These are phyloP conservation scores for Hygrocybe punicea DNA, from an alignment of 768 basidiomycete genomes.

Conservation along the genomic window DNA sequence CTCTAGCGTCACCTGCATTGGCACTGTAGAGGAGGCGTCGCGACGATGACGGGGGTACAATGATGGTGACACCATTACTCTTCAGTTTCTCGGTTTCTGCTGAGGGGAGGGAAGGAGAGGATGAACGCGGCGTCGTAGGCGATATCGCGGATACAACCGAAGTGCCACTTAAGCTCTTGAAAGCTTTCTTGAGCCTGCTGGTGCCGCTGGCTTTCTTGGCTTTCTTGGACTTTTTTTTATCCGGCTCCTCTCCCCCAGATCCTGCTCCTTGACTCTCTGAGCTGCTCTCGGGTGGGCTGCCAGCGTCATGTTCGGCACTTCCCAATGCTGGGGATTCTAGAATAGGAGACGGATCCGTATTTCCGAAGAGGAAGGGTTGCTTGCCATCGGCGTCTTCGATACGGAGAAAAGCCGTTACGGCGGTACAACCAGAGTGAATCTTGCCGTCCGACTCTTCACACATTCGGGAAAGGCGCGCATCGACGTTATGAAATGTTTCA, in stretches of 20 bases:
- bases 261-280: constrained; percentile 38
- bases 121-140: constrained; percentile 34
- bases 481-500: constrained; percentile 91
- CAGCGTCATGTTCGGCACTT: constrained; percentile 13
- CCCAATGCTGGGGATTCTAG: constrained; percentile 18
- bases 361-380: constrained; percentile 53
- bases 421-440: constrained; percentile 96
- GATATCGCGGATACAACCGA: constrained; percentile 30
- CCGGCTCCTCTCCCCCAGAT: constrained; percentile 31
- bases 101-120: constrained; percentile 29
- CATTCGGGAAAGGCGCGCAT: constrained; percentile 74
- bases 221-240: constrained; percentile 40
- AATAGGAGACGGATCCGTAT: constrained; percentile 22
- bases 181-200: constrained; percentile 53
- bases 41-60: constrained; percentile 47
- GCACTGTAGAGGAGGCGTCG: constrained; percentile 89
- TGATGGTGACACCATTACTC: constrained; percentile 30
- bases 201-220: constrained; percentile 43
- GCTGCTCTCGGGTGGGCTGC: constrained; percentile 45
- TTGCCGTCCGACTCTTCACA: constrained; percentile 86
- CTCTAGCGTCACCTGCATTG: constrained; percentile 95
- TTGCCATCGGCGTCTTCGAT: constrained; percentile 77
- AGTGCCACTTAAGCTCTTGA: constrained; percentile 49
- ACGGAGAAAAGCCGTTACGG: constrained; percentile 91
- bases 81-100: constrained; percentile 21